These are phyloP conservation scores for Brettanomyces nanus DNA, from an alignment of 805 yeast species.

Conservation along the genomic window DNA sequence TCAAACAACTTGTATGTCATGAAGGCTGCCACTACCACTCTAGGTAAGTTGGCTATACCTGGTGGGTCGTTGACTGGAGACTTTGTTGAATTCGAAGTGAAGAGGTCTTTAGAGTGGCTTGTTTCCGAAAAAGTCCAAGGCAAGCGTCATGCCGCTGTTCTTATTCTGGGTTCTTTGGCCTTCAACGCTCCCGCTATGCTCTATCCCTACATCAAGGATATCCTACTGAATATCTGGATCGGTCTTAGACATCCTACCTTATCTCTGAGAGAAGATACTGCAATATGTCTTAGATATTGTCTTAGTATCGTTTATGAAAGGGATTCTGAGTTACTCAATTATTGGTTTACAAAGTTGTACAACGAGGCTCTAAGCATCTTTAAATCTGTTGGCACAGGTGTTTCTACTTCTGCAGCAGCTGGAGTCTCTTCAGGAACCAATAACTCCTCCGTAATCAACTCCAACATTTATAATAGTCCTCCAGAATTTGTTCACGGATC, in stretches of 20 bases:
- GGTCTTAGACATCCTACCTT: conserved; percentile 76
- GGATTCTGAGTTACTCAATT: conserved; percentile 59
- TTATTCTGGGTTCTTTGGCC: conserved; percentile 77
- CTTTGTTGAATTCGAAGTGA: conserved; percentile 87
- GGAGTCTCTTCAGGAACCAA: conserved; percentile 2
- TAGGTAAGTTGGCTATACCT: conserved; percentile 83
- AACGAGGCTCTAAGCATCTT: conserved; percentile 26
- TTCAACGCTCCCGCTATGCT: conserved; percentile 79
- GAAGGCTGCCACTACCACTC: conserved; percentile 76
- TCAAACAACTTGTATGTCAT: conserved; percentile 79
- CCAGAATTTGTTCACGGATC: conserved; percentile 83
- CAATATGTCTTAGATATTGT: conserved; percentile 70
- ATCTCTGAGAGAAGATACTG: conserved; percentile 74
- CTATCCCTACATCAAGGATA: conserved; percentile 68
- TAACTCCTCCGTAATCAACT: conserved; percentile 1
- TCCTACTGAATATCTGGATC: conserved; percentile 78
- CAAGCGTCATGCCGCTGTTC: conserved; percentile 84
- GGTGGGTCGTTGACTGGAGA: conserved; percentile 88
- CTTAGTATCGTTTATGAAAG: conserved; percentile 72
- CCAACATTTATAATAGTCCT: conserved; percentile 15
- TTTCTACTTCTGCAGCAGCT: conserved; percentile 3
- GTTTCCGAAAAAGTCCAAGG: conserved; percentile 80
- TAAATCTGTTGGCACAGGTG: conserved; percentile 10
- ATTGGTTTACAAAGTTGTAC: conserved; percentile 63
- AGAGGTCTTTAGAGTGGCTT: conserved; percentile 84